These are phyloP conservation scores for Xylaria flabelliformis DNA, from an alignment of 495 filamentous ascomycete species.

Conservation along the genomic window DNA sequence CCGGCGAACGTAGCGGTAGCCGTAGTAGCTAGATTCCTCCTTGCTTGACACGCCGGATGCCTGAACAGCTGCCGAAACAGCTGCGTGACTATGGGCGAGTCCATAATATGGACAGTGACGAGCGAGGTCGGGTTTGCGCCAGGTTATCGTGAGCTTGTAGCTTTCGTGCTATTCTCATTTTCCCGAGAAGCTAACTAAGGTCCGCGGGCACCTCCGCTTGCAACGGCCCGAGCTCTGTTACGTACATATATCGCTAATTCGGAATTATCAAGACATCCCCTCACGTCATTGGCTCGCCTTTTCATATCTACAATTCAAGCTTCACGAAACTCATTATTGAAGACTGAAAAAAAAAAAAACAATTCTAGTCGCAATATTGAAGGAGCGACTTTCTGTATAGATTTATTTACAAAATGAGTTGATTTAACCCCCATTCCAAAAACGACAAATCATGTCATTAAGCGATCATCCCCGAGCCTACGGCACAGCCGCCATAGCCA, in stretches of 20 bases:
- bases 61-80: conserved; percentile 85
- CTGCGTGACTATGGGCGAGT: conserved; percentile 76
- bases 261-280: neutral
- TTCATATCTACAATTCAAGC: neutral
- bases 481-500: conserved; percentile 63
- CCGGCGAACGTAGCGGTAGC: conserved; percentile 39
- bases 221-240: neutral
- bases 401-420: conserved; percentile 7
- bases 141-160: conserved; percentile 22
- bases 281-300: neutral
- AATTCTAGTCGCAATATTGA: too few relatives aligned
- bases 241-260: neutral
- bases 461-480: conserved; percentile 62
- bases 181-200: neutral
- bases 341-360: neutral
- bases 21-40: conserved; percentile 52
- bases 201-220: too few relatives aligned
- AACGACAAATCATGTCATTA: conserved; percentile 52
- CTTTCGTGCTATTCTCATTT: too few relatives aligned
- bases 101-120: conserved; percentile 62
- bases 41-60: conserved; percentile 69
- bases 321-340: neutral
- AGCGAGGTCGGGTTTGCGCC: conserved; percentile 12
- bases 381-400: too few relatives aligned
- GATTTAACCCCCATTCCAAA: neutral